Evolutionary conservation across 2,329 filamentous ascomycete genomes (phyloP).

Genomic region (Alternaria solani): DNA sequence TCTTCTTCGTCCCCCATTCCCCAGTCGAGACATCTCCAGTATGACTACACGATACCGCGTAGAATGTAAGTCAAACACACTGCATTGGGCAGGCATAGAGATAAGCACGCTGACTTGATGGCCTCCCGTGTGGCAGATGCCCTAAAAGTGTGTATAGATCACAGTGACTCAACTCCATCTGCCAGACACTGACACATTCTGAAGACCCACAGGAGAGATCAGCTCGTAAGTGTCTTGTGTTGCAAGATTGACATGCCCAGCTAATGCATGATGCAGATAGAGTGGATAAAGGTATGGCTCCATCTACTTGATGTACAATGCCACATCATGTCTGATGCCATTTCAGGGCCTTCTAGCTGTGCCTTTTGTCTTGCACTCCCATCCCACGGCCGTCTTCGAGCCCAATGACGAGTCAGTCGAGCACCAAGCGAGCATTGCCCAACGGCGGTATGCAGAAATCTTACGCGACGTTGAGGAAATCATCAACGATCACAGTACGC

Average conservation of each 20-base stretch:
- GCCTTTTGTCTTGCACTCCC: conserved; percentile 94
- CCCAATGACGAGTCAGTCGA: conserved; percentile 69
- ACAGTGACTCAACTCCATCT: not conserved
- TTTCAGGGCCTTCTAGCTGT: conserved; percentile 75
- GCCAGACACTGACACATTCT: conserved; percentile 17
- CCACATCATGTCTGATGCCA: conserved; percentile 1
- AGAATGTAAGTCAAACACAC: conserved; percentile 31
- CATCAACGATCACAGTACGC: conserved; percentile 86
- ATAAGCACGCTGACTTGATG: conserved; percentile 25
- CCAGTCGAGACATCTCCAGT: conserved; percentile 14
- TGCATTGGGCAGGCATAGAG: not conserved
- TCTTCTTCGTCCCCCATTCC: conserved; percentile 6
- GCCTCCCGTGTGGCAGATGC: conserved; percentile 59
- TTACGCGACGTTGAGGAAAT: conserved; percentile 92
- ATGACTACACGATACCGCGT: conserved; percentile 55
- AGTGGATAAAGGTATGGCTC: conserved; percentile 86
- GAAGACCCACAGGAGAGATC: conserved; percentile 89
- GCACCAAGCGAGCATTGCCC: conserved; percentile 80
- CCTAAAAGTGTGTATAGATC: conserved; percentile 62
- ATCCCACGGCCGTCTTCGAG: conserved; percentile 87
- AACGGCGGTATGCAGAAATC: conserved; percentile 91
- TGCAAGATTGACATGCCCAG: not conserved
- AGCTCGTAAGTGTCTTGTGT: conserved; percentile 73
- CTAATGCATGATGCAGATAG: conserved; percentile 58
- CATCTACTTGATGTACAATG: not conserved